Base-by-base conservation (phyloP, 768 basidiomycete genomes). In the Pleurotus tuoliensis region DNA sequence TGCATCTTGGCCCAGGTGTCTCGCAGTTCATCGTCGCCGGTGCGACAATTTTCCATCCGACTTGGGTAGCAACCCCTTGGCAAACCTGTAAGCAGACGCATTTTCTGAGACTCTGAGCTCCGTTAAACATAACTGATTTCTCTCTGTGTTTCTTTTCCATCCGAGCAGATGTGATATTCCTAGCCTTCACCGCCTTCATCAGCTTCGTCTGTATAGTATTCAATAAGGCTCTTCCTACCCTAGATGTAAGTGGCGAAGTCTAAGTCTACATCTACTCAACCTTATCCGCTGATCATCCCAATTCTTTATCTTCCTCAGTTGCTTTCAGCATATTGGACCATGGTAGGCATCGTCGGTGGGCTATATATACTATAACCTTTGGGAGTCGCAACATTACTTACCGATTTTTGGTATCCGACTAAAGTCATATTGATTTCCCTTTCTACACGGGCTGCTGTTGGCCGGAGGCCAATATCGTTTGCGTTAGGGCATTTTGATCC, bases 241-340 rank as follows among this genome's bases (percentile, higher is more conserved):
- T 82, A 4, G 83, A 86, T 48, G 82, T 81, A 56, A 18, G 71
- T 62, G 30, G 30, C 3, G 30, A 30, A 30, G 30, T 8, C 8
- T 30, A 30, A 30, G 30, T 30, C 30, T 30, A 30, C 6, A 12
- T 25, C 51, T 24, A n/a, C 8, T 38, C 16, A 9, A 34, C 12
- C 43, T 22, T 40, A 16, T 56, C 27, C 30, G n/a, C 2, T 5
- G 13, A 43, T 6, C 38, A 45, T 20, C 52, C 16, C 56, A 52
- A 59, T 48, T 59, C 38, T 48, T 61, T 47, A 13, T 16, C 54
- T 2, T 39, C 39, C 30, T 8, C 62, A 88, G 79, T 75, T 79
- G 22, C 66, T 83, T 34, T 83, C 83, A 45, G 80, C 84, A 5
- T 78, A 74, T 58, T 87, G 86, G 86, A 87, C 84, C 4, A 78